phyloP scores from a whole-genome alignment of 257 asterid species.

The Handroanthus guayacan region DNA sequence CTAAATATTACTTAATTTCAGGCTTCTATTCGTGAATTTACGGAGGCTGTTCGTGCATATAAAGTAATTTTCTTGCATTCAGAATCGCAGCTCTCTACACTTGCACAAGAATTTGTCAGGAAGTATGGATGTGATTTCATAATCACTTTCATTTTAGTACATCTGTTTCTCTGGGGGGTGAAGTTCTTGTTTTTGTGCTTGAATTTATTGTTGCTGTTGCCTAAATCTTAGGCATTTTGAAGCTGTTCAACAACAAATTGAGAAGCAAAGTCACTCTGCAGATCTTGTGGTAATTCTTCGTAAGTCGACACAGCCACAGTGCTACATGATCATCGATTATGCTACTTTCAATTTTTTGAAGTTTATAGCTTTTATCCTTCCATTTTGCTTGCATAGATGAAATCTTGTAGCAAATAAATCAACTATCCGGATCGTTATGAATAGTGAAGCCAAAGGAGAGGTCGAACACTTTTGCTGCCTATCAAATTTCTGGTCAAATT shows the following conservation, averaged over 20 bases:
- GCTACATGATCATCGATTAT: constrained; percentile 1
- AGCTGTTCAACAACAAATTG: constrained; percentile 69
- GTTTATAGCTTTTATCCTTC: constrained; percentile 21
- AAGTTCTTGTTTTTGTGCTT: neutral
- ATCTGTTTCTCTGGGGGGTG: constrained; percentile 20
- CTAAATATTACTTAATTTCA: constrained; percentile 44
- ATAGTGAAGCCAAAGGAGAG: too few relatives aligned
- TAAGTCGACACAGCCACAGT: constrained; percentile 57
- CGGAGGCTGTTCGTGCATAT: constrained; percentile 95
- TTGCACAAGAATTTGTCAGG: constrained; percentile 74
- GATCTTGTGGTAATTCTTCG: constrained; percentile 73
- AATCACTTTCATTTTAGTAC: constrained; percentile 30
- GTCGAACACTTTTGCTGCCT: neutral
- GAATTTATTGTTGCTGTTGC: constrained; percentile 24
- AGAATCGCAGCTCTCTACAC: constrained; percentile 83
- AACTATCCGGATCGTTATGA: too few relatives aligned
- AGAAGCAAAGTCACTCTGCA: constrained; percentile 60
- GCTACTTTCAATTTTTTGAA: constrained; percentile 3
- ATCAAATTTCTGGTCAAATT: constrained; percentile 6
- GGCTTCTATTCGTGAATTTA: constrained; percentile 91
- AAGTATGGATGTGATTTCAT: constrained; percentile 53
- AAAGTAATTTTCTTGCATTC: constrained; percentile 89
- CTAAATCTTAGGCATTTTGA: constrained; percentile 77
- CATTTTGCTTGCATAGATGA: constrained; percentile 20
- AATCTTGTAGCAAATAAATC: too few relatives aligned